Percentiles rank a stretch among this genome's conserved stretches.
Conservation (phyloP, 2,329 filamentous ascomycete genomes). For the Trichothecium sympodiale region DNA sequence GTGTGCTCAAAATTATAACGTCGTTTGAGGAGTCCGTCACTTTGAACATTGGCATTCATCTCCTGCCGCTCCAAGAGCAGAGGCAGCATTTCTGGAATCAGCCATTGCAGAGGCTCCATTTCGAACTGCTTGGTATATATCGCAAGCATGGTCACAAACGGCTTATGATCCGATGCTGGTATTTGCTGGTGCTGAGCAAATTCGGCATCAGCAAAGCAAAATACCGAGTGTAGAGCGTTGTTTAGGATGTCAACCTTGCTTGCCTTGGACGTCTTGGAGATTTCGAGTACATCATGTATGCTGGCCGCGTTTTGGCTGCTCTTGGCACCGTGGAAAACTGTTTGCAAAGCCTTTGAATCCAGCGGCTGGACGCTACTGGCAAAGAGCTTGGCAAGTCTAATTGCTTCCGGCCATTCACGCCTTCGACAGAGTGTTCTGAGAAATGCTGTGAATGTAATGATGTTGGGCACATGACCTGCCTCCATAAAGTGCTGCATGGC, state of each 20-base stretch:
- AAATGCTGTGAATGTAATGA: slow-evolving; percentile 52
- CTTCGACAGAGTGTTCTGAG: slow-evolving; percentile 56
- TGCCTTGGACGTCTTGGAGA: slow-evolving; percentile 37
- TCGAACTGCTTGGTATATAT: slow-evolving; percentile 38
- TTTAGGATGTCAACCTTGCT: slow-evolving; percentile 22
- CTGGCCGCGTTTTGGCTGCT: slow-evolving; percentile 37
- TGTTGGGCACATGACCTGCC: slow-evolving; percentile 52
- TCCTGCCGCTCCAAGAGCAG: slow-evolving; percentile 11
- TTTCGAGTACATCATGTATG: slow-evolving; percentile 28
- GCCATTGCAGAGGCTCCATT: slow-evolving; percentile 30
- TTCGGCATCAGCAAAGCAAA: slow-evolving; percentile 31
- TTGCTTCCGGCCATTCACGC: background rate
- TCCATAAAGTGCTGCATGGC: slow-evolving; percentile 35
- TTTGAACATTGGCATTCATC: background rate
- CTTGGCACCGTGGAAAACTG: slow-evolving; percentile 63
- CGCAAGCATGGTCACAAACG: slow-evolving; percentile 36
- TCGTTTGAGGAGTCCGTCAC: background rate
- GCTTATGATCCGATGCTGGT: slow-evolving; percentile 21
- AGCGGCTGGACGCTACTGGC: slow-evolving; percentile 40
- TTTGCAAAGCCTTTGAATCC: slow-evolving; percentile 56
- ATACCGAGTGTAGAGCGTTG: slow-evolving; percentile 36
- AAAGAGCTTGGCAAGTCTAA: slow-evolving; percentile 2
- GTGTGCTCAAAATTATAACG: slow-evolving; percentile 18
- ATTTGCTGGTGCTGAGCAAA: slow-evolving; percentile 14
- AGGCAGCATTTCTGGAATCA: slow-evolving; percentile 23